Evolutionary conservation across 768 basidiomycete genomes (phyloP).

Genomic region (Pholiota conissans): DNA sequence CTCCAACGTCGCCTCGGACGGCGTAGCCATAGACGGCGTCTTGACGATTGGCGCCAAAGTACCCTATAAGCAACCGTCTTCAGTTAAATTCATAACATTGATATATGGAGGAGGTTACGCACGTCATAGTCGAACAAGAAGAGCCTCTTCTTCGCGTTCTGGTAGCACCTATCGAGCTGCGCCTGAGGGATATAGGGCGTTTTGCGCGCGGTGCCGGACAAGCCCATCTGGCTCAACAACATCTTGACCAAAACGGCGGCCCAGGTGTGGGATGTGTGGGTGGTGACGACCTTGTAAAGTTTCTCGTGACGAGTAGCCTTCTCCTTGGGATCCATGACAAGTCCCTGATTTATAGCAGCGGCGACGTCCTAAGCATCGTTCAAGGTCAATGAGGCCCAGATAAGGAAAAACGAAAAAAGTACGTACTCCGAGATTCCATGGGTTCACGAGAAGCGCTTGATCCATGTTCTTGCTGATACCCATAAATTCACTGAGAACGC

Average conservation of each 20-base stretch:
- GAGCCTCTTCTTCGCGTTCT: conserved; percentile 74
- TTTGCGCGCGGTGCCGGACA: conserved; percentile 75
- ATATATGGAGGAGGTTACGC: conserved; percentile 33
- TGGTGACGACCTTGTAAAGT: conserved; percentile 83
- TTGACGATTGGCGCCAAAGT: conserved; percentile 98
- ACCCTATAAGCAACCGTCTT: conserved; percentile 48
- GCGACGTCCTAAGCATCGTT: conserved; percentile 64
- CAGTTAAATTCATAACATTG: not conserved
- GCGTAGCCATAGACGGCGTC: conserved; percentile 83
- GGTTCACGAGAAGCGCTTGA: conserved; percentile 89
- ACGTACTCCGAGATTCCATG: conserved; percentile 89
- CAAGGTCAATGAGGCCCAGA: not conserved
- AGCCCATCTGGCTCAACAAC: conserved; percentile 78
- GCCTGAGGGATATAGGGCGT: conserved; percentile 81
- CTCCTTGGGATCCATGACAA: conserved; percentile 78
- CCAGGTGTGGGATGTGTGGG: conserved; percentile 96
- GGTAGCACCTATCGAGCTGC: conserved; percentile 60
- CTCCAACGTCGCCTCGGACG: conserved; percentile 69
- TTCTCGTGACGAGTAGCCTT: conserved; percentile 72
- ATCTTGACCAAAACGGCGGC: conserved; percentile 87
- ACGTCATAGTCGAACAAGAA: conserved; percentile 98
- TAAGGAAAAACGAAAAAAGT: conserved; percentile 29
- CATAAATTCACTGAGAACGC: conserved; percentile 97
- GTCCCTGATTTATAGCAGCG: conserved; percentile 85
- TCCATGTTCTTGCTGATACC: conserved; percentile 93